Conservation (phyloP, 108 stramenopile species). For the Hondaea fermentalgiana region DNA sequence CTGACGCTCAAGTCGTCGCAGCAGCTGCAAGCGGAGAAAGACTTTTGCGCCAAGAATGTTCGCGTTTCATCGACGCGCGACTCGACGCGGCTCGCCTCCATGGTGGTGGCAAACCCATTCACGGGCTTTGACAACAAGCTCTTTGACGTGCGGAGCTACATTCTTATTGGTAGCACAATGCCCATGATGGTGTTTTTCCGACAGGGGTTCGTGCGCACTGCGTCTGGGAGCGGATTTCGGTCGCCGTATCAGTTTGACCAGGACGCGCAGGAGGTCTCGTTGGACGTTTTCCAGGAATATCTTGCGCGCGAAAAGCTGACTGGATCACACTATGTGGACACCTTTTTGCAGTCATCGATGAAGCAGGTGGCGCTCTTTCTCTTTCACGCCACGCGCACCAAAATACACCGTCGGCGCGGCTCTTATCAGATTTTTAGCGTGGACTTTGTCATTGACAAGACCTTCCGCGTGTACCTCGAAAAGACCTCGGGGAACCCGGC, state of each 20-base stretch:
- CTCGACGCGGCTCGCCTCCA: neutral
- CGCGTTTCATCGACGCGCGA: neutral
- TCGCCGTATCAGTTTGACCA: neutral
- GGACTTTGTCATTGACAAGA: constrained; percentile 15
- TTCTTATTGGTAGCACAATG: constrained; percentile 2
- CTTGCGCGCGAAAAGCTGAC: neutral
- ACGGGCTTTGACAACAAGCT: neutral
- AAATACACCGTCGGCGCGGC: neutral
- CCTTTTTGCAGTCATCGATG: neutral
- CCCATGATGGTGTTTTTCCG: constrained; percentile 13
- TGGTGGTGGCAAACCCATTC: neutral
- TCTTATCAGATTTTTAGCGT: neutral
- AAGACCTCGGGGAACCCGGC: constrained; percentile 1
- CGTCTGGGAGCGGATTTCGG: neutral
- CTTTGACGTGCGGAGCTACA: constrained; percentile 3
- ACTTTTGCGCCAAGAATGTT: neutral
- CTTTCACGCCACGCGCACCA: neutral
- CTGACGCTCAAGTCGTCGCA: neutral
- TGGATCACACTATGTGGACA: constrained; percentile 9
- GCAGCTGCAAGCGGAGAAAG: neutral
- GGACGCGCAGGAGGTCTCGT: neutral
- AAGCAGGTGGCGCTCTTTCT: constrained; percentile 3
- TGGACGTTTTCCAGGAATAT: neutral
- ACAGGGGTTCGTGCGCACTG: neutral
- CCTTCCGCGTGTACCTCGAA: neutral